Base-by-base conservation (phyloP, 2,329 filamentous ascomycete genomes). In the Ascosphaera apis region DNA sequence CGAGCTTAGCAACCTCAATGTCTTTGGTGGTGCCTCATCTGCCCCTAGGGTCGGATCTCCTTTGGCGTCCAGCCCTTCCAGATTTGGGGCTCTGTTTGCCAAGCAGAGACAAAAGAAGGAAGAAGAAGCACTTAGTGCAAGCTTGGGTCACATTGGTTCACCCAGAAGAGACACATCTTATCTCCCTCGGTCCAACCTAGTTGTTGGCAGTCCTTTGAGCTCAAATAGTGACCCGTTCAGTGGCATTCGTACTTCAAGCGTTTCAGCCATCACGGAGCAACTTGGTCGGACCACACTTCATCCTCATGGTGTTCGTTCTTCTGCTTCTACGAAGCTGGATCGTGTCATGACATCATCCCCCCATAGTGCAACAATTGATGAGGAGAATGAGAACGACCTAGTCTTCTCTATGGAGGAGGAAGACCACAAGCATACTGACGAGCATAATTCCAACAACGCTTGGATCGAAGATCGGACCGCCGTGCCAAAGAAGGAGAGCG, bases 81-180 rank as follows among this genome's bases (percentile, higher is more conserved):
- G 72, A 5, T 77, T 73, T 49, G 65, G 64, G 43, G 66, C 63
- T 34, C 57, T 66, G 44, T 76, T 65, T 55, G 65, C 65, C 41
- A 63, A 59, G 41, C 62, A 57, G 47, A 56, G 58, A 40, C 63
- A 57, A 44, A 61, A 55, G 41, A 63, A 65, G 35, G 63, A 68
- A 39, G 58, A 63, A 39, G 62, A 65, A 39, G 52, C 49, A 19
- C 53, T 48, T 48, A 56, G 47, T 36, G 61, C 60, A 13, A 62
- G 62, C 1, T 63, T 70, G 37, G 67, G 68, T 32, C 69, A 72
- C 46, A 64, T 76, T 32, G 72, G 72, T 27, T 76, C 72, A 2
- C 72, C 72, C 7, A 61, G 76, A 1, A 69, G 72, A 35, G 72
- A 74, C 47, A 69, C 68, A 2, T 64, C 61, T 4, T 50, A 69